A percentile compares a stretch with the other conserved stretches of the same genome.
phyloP scores from a whole-genome alignment of 148 eudicot genomes.

The Fagopyrum esculentum region DNA sequence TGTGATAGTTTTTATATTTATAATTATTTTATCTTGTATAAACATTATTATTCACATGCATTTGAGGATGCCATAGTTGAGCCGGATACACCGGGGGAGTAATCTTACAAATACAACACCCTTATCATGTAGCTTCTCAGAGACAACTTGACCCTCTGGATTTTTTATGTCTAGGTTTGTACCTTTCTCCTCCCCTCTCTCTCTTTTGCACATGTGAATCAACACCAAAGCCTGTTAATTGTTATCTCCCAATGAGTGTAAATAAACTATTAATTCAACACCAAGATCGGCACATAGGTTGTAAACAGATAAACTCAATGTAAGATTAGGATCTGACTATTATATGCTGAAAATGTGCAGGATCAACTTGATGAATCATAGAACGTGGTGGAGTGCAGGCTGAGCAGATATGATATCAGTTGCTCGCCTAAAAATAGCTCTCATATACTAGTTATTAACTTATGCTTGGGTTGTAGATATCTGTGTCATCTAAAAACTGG shows the following conservation, averaged over 20 bases:
- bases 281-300: not conserved
- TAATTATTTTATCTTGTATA: too few relatives aligned
- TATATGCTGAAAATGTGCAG: not conserved
- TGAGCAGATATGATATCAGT: not conserved
- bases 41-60: not conserved
- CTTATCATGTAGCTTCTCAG: conserved; percentile 7
- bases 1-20: not conserved
- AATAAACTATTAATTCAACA: not conserved
- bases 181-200: not conserved
- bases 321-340: not conserved
- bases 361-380: not conserved
- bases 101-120: conserved; percentile 6
- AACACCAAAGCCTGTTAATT: not conserved
- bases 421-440: too few relatives aligned
- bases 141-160: conserved; percentile 6
- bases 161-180: not conserved
- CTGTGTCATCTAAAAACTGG: too few relatives aligned
- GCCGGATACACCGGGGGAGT: not conserved
- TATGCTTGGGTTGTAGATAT: too few relatives aligned
- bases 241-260: not conserved
- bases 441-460: too few relatives aligned
- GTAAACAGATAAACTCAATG: not conserved
- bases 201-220: not conserved
- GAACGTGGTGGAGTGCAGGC: not conserved
- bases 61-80: not conserved